Evolutionary conservation across 768 basidiomycete genomes (phyloP).

Genomic region (Boletus bicolor): DNA sequence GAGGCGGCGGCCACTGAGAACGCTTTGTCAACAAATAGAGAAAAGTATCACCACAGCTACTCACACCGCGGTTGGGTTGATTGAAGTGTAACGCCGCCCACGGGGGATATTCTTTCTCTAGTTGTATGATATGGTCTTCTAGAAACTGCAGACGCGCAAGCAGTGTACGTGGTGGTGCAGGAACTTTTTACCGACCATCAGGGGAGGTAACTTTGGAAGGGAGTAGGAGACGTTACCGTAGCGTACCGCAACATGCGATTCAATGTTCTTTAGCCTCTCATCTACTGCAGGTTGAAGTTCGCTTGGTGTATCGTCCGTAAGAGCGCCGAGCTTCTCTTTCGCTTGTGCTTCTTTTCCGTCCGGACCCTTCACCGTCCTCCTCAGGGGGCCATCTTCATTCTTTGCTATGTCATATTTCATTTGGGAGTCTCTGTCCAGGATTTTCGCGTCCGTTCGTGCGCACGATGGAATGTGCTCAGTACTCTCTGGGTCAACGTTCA

Average conservation of each 20-base stretch:
- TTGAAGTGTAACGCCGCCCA: constrained; percentile 90
- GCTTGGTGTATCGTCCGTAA: constrained; percentile 34
- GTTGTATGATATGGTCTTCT: constrained; percentile 71
- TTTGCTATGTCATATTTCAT: constrained; percentile 89
- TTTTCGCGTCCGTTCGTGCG: constrained; percentile 70
- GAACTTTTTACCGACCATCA: constrained; percentile 45
- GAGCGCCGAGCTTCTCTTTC: constrained; percentile 11
- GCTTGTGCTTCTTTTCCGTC: constrained; percentile 9
- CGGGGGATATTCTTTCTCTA: constrained; percentile 82
- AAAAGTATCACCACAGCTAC: constrained; percentile 27
- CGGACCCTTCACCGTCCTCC: constrained; percentile 48
- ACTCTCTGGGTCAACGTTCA: constrained; percentile 35
- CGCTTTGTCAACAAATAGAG: not conserved
- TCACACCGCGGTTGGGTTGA: constrained; percentile 75
- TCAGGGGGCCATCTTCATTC: constrained; percentile 75
- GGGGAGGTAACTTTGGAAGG: not conserved
- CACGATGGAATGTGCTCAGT: constrained; percentile 49
- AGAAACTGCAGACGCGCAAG: constrained; percentile 63
- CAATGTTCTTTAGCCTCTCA: constrained; percentile 63
- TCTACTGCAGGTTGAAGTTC: constrained; percentile 57
- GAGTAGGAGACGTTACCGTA: constrained; percentile 52
- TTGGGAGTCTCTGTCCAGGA: constrained; percentile 68
- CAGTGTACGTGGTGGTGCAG: constrained; percentile 63
- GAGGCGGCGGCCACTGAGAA: constrained; percentile 79
- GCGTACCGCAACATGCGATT: constrained; percentile 67